These are phyloP conservation scores for Hericium rajendrae DNA, from an alignment of 768 basidiomycete genomes.

Conservation along the genomic window DNA sequence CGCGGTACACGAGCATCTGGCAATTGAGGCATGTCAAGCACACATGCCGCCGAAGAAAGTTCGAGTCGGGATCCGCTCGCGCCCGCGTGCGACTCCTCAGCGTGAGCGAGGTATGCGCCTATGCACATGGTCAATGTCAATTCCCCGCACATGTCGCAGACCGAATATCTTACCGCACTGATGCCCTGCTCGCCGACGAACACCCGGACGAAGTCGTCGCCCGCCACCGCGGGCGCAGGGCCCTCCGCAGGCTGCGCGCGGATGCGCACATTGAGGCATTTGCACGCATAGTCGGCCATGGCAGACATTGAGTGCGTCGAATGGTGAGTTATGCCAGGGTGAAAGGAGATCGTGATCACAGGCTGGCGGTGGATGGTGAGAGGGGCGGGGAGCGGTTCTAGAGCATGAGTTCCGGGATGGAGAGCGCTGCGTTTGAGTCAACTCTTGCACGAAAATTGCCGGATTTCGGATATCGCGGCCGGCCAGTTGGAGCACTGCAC, in stretches of 20 bases:
- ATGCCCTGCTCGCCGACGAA: constrained; percentile 64
- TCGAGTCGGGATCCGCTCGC: constrained; percentile 7
- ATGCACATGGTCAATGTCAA: constrained; percentile 28
- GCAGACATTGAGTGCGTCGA: neutral
- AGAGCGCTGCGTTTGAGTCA: neutral
- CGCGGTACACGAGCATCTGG: constrained; percentile 56
- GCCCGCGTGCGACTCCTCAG: constrained; percentile 41
- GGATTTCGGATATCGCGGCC: neutral
- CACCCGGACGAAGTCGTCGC: constrained; percentile 39
- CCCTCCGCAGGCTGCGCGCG: constrained; percentile 22
- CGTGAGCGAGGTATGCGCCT: constrained; percentile 54
- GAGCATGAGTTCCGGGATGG: neutral
- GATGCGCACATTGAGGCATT: constrained; percentile 65
- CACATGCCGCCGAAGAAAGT: constrained; percentile 38
- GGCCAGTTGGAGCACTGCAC: no score
- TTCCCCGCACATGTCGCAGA: neutral
- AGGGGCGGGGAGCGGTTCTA: neutral
- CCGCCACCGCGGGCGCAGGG: constrained; percentile 11
- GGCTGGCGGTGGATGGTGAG: neutral
- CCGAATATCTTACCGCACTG: constrained; percentile 37
- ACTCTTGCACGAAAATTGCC: neutral
- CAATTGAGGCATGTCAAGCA: constrained; percentile 65
- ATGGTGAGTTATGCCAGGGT: neutral
- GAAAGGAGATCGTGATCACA: neutral
- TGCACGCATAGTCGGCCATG: constrained; percentile 42